Conservation (phyloP, 768 basidiomycete species). For the Mycena olivaceomarginata region DNA sequence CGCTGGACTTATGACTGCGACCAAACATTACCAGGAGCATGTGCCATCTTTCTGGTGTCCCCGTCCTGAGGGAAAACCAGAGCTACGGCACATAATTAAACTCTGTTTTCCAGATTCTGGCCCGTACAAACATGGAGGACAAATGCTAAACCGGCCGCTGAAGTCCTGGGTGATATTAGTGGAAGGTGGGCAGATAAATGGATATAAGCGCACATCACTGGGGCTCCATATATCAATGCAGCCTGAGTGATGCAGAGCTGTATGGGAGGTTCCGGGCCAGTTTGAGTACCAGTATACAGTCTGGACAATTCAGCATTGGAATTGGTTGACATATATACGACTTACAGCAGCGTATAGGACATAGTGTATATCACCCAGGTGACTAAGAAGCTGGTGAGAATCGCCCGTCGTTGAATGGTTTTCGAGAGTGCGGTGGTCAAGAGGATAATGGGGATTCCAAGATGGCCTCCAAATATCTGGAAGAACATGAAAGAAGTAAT, state of each 20-base stretch:
- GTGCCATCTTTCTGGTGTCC: neutral
- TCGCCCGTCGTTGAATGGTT: conserved; percentile 17
- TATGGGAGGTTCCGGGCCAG: conserved; percentile 18
- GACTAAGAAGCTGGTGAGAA: conserved; percentile 22
- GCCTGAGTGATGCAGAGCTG: conserved; percentile 24
- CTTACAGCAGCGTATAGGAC: conserved; percentile 22
- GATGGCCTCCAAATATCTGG: conserved; percentile 33
- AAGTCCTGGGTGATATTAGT: neutral
- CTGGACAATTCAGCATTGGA: neutral
- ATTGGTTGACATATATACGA: too few species aligned
- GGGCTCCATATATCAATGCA: conserved; percentile 20
- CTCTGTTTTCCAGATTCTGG: neutral
- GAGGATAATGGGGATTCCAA: conserved; percentile 21
- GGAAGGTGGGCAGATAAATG: neutral
- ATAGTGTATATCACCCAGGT: conserved; percentile 21
- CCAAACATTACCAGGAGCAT: neutral
- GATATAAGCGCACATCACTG: conserved; percentile 9
- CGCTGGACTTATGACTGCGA: too few species aligned
- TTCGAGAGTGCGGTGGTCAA: conserved; percentile 6
- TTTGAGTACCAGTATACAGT: conserved; percentile 24
- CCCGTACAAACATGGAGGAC: conserved; percentile 11
- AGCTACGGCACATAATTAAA: conserved; percentile 10
- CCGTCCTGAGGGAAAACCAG: neutral
- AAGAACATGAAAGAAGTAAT: conserved; percentile 26
- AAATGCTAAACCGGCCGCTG: conserved; percentile 23